These are phyloP conservation scores for Hyaloscypha variabilis DNA, from an alignment of 495 filamentous ascomycete genomes.

Conservation along the genomic window DNA sequence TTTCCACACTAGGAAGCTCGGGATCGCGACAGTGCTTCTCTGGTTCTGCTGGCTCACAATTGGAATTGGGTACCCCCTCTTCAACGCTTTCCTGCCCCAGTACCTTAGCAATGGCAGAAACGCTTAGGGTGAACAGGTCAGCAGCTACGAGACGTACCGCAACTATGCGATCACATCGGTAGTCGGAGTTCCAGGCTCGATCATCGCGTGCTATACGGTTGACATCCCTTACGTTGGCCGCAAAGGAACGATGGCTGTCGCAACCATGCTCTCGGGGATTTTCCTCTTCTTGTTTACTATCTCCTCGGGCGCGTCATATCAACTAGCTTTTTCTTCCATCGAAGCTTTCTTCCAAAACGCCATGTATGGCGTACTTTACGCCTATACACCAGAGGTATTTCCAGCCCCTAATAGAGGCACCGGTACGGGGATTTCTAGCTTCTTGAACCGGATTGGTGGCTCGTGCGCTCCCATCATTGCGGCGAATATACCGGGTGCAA, in stretches of 20 bases:
- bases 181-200: constrained; percentile 71
- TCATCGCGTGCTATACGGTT: constrained; percentile 71
- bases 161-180: constrained; percentile 77
- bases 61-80: constrained; percentile 63
- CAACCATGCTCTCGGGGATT: constrained; percentile 69
- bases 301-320: constrained; percentile 41
- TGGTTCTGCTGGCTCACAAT: constrained; percentile 62
- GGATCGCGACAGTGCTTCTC: constrained; percentile 51
- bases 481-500: constrained; percentile 67
- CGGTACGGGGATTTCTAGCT: constrained; percentile 75
- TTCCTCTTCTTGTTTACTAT: constrained; percentile 67
- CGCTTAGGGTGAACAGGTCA: constrained; percentile 41
- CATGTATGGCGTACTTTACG: constrained; percentile 83
- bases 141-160: constrained; percentile 65
- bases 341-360: constrained; percentile 77
- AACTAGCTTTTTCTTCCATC: constrained; percentile 76
- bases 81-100: constrained; percentile 84
- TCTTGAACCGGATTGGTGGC: constrained; percentile 72
- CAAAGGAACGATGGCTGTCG: constrained; percentile 69
- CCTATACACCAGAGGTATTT: constrained; percentile 85
- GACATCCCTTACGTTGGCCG: constrained; percentile 73
- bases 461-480: constrained; percentile 78
- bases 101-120: constrained; percentile 72
- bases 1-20: constrained; percentile 49
- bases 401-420: constrained; percentile 78